Conservation (phyloP, 2,329 filamentous ascomycete genomes). For the Trichoderma arundinaceum region DNA sequence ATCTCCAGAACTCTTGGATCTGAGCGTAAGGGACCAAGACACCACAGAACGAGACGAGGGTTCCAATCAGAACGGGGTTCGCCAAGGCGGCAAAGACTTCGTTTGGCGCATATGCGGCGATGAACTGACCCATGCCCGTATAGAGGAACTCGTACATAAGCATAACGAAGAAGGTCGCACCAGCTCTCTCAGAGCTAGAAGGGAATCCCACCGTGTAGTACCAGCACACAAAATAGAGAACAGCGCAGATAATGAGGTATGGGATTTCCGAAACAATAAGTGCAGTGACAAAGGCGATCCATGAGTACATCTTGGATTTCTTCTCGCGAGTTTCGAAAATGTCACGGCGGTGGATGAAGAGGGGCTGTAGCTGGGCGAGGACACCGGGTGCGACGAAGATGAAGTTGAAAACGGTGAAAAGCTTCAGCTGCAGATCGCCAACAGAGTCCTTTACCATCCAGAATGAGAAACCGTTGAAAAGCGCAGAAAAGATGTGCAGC, state of each 20-base stretch:
- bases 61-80: slow-evolving; percentile 61
- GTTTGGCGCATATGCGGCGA: slow-evolving; percentile 67
- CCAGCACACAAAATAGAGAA: slow-evolving; percentile 60
- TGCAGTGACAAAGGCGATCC: slow-evolving; percentile 63
- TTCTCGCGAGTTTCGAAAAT: slow-evolving; percentile 65
- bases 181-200: slow-evolving; percentile 50
- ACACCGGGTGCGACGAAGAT: slow-evolving; percentile 66
- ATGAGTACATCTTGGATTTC: slow-evolving; percentile 66
- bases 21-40: slow-evolving; percentile 71
- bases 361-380: slow-evolving; percentile 63
- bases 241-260: slow-evolving; percentile 54
- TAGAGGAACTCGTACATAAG: slow-evolving; percentile 66
- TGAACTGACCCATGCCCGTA: slow-evolving; percentile 65
- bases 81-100: slow-evolving; percentile 63
- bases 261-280: slow-evolving; percentile 56
- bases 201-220: slow-evolving; percentile 64
- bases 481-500: slow-evolving; percentile 58
- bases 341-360: slow-evolving; percentile 62
- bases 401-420: slow-evolving; percentile 68
- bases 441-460: slow-evolving; percentile 62
- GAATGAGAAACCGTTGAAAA: slow-evolving; percentile 68
- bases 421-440: slow-evolving; percentile 57
- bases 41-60: slow-evolving; percentile 74
- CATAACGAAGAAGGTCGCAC: slow-evolving; percentile 60
- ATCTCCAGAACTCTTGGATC: slow-evolving; percentile 70